Base-by-base conservation (phyloP, 139 green algal species). In the Micromonas commoda region DNA sequence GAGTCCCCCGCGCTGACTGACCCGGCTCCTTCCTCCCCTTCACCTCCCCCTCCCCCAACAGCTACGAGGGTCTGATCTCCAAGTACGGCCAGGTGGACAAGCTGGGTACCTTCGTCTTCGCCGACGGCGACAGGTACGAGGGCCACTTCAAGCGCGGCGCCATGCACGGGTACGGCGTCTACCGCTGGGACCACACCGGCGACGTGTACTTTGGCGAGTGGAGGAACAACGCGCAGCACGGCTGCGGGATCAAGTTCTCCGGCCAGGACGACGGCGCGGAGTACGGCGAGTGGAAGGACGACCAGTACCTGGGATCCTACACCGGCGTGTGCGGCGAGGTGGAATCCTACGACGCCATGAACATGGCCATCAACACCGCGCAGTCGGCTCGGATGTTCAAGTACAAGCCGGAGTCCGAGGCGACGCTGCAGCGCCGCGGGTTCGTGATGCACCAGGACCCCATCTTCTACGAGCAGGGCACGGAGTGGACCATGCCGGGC, bases 401-500 rank as follows among this genome's bases (percentile, higher is more conserved):
- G 35, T 61, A 61, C 20, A 75, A 75, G 38, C 68, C 68, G 5
- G 38, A 75, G 9, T 23, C 21, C 2, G 68, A 75, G 29, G 68
- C 61, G 5, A 35, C 24, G 23, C 19, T 75, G 21, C 24, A 33
- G 23, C n/a, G 21, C 19, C 68, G 34, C 24, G 68, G 35, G 3
- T 32, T 39, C 23, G 23, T 26, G 37, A 2, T 2, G 6, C 21
- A 75, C 33, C 35, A 75, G 6, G 26, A 75, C 38, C 68, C 68
- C 1, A 6, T 75, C 3, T 35, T 75, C 37, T 75, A 75, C 35
- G 21, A 75, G 29, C 20, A 63, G 23, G 68, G 68, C 68, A 75
- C 68, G 68, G 68, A 75, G 37, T 75, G 68, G 68, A 28, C 2
- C n/a, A 75, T 75, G 68, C 68, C 68, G n/a, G 68, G 68, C 23